Conservation (phyloP, 805 yeast species). For the Monosporozyma servazzii region DNA sequence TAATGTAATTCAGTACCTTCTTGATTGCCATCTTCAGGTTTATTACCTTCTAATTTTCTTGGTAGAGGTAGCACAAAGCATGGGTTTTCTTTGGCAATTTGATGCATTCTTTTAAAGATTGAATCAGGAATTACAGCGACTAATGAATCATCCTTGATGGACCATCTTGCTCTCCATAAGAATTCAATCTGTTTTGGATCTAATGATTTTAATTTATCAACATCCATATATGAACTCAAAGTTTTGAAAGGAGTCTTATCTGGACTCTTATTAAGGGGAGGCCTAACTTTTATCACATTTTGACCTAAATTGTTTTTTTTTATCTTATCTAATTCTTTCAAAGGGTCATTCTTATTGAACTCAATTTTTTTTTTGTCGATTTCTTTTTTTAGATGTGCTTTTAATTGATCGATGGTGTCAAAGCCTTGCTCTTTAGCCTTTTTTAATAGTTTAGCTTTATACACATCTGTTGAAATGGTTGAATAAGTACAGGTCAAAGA, state of each 20-base stretch:
- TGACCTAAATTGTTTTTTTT: constrained; percentile 7
- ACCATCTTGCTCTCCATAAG: constrained; percentile 85
- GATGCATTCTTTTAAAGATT: constrained; percentile 54
- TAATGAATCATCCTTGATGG: constrained; percentile 46
- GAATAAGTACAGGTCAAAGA: neutral
- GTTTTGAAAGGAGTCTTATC: constrained; percentile 51
- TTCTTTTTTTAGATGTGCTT: constrained; percentile 50
- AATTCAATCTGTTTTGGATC: constrained; percentile 57
- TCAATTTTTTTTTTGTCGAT: constrained; percentile 48
- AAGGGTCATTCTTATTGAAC: constrained; percentile 57
- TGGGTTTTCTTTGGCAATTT: constrained; percentile 65
- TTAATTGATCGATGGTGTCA: constrained; percentile 45
- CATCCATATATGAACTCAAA: constrained; percentile 59
- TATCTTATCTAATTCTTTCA: constrained; percentile 52
- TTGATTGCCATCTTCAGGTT: constrained; percentile 30
- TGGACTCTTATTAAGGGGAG: neutral
- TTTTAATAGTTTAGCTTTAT: constrained; percentile 30
- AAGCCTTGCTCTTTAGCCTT: constrained; percentile 31
- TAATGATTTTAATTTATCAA: constrained; percentile 51
- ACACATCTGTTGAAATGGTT: constrained; percentile 15
- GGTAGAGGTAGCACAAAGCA: constrained; percentile 88
- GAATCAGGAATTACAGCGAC: constrained; percentile 53
- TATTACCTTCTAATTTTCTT: constrained; percentile 31
- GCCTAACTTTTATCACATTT: constrained; percentile 31
- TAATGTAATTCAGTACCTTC: constrained; percentile 73